Evolutionary conservation across 495 filamentous ascomycete genomes (phyloP), one percentile per base, ranked within the genome.

Genomic region (Talaromyces nanjingensis): DNA sequence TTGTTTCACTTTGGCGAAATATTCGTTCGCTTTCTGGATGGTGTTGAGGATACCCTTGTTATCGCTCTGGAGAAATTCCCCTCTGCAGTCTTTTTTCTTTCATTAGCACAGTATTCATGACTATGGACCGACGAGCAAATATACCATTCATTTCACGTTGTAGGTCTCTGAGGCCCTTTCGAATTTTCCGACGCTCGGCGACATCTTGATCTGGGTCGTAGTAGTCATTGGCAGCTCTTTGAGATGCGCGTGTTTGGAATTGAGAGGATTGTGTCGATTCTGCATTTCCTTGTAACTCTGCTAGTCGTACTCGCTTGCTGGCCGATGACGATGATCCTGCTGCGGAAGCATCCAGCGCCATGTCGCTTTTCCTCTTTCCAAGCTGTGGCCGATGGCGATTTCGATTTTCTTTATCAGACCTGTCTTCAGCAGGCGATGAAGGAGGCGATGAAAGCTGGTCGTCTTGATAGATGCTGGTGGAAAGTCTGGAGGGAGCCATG

Each of bases 161-260:
- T 31, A 96, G 77, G 61, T 89, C 85, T 65, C 94, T 82, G 22
- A 90, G 78, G 0, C 77, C 83, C 61, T 84, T 86, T 29, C 91
- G 86, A 24, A 96, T 71, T 42, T 80, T 71, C 52, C 93, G 80
- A 29, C 93, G 83, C 72, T 93, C 85, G n/a, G 88, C 86, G 42
- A 88, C 82, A 65, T 91, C 84, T 70, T 99, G 94, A 67, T 96
- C 87, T 0, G 94, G 94, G 65, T 99, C 91, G 70, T 96, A 99
- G 65, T 79, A 88, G 62, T 81, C 71, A 5, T 72, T 82, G 39
- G 68, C 60, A 45, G 63, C 59, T 7, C 63, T 67, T 62, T 74
- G 73, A 49, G 74, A 71, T 6, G 63, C 64, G 27, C 65, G 56
- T 24, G 59, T 25, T 64, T 73, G 72, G 33, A 70, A 74, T 60